Evolutionary conservation across 148 eudicot species (phyloP), one percentile per base, ranked within the genome.

Genomic region (Persicaria tinctoria): DNA sequence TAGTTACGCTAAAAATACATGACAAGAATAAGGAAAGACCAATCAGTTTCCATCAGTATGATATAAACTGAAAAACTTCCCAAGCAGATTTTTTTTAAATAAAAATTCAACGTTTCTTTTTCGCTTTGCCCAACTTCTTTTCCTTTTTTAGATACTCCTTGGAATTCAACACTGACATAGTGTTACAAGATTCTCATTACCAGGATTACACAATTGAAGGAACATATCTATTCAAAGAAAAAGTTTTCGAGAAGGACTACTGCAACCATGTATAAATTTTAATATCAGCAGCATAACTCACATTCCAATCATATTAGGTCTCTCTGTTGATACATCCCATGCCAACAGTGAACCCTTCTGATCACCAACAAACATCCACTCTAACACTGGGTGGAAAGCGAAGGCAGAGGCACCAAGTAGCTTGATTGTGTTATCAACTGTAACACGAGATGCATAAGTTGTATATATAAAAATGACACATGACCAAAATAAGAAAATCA

Each of bases 301-400:
- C 98, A 95, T 92, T 80, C 98, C 98, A 85, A 95, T 95, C 98
- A 95, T 92, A 75, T 81, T 87, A 73, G 98, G 97, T 77, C 97
- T 90, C 86, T 95, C 97, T 20, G 98, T 95, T 70, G 98, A 95
- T 38, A 95, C 98, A 84, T 95, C 98, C 98, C 98, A 95, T 74
- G 98, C 97, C 86, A 95, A 85, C 70, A 95, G 89, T 51, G 98
- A 87, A 27, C 98, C 98, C 74, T 93, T 87, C 62, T 93, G 85
- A 80, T 95, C 98, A 49, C 98, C 97, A 80, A 95, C 90, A 82
- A 92, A 92, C 80, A 92, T 79, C 98, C 97, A 92, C 80, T 92
- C 98, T 80, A 95, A 76, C 57, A 83, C 89, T 78, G 98, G 98
- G 84, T 95, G 98, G 78, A 95, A 95, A 72, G 98, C 93, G 84